Evolutionary conservation across 345 rosid genomes (phyloP), one percentile per base, ranked within the genome.

Genomic region (Clarkia xantiana): DNA sequence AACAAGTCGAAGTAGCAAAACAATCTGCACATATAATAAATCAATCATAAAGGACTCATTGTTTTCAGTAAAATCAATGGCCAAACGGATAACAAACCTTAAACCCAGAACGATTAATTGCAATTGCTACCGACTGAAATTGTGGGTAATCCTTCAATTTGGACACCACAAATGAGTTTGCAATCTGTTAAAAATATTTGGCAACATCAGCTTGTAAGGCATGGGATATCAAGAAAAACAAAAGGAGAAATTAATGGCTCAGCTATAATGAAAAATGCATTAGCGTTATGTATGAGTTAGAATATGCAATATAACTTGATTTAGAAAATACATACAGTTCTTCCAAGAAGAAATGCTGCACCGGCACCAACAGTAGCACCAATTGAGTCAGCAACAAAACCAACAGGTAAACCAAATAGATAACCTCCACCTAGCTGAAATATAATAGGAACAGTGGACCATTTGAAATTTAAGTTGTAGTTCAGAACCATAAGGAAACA

Each of bases 341-440:
- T 76, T 48, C 98, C 96, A 11, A 91, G 79, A 66, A 91, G 73
- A 62, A 91, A 91, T 42, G 98, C 98, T 57, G 96, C 94, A 51
- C 85, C 89, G 2, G 98, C 82, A 49, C 98, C 98, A 58, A 84
- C 40, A 14, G 95, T 78, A 46, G 96, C 94, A 46, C 98, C 98
- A 23, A 91, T 68, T 9, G 98, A 91, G 75, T 91, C 98, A 3
- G 95, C 89, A 58, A 91, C 63, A 62, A 91, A 86, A 29, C 98
- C 98, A 67, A 86, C 68, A 13, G 89, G 94, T 51, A 86, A 71
- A 41, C 98, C 98, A 62, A 84, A 91, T 64, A 91, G 94, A 72
- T 91, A 91, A 48, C 98, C 98, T 46, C 98, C 98, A 56, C 98
- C 98, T 58, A 91, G 79, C 98, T 91, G 78, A 48, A 76, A 62